Base-by-base conservation (phyloP, 2,329 filamentous ascomycete genomes). In the Parastagonospora nodorum region DNA sequence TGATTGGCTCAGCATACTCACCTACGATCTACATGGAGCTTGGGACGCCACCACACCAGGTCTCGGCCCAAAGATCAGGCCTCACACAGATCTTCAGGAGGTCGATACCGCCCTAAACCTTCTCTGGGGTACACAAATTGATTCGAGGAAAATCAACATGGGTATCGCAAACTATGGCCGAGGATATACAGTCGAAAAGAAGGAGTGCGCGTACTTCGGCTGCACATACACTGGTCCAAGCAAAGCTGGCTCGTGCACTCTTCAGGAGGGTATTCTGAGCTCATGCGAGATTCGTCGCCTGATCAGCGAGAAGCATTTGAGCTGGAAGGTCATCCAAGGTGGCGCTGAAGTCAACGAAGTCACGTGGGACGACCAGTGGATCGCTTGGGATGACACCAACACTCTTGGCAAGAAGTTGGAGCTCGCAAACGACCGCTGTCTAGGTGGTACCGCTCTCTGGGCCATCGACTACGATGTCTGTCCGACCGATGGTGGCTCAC, bases 71-170 rank as follows among this genome's bases (percentile, higher is more conserved):
- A 64, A 63, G 10, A 61, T 75, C 4, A 52, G 68, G 11, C 60
- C 63, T 0, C 78, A 82, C 51, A 78, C 79, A 0, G 80, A 82
- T 53, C 46, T 81, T 0, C 78, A 77, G 2, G 78, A 82, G 58
- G 80, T 81, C 14, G 64, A 76, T 5, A 27, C 56, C 0, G 69
- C 69, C 0, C 41, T 79, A 0, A 72, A 80, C 3, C 73, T 82
- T 0, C 61, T 82, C 4, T 82, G 80, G 78, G 67, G 77, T 7
- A 75, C 71, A 28, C 58, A 74, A 16, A 62, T 84, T 1, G 55
- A 66, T 0, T 69, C 80, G 0, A 40, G 53, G 0, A 77, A 80
- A 46, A 56, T 83, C 4, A 66, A 61, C 3, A 46, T 84, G 7
- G 80, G 80, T 1, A 30, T 78, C 2, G 77, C 69, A 3, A 82